Evolutionary conservation across 345 rosid genomes (phyloP), one percentile per base, ranked within the genome.

Genomic region (Excoecaria agallocha): DNA sequence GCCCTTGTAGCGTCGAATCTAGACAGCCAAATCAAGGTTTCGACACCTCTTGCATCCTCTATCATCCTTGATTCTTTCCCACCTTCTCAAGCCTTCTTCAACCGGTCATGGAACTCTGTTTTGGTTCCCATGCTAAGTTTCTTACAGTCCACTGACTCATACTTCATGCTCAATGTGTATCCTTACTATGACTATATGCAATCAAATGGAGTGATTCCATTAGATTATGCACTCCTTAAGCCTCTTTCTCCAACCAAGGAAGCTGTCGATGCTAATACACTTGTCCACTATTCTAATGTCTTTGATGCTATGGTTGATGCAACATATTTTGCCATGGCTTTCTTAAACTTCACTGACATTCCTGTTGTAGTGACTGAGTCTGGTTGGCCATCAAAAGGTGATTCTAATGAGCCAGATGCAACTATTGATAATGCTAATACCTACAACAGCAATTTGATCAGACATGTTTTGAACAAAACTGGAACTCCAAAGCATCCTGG

Each of bases 361-460:
- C 96, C 98, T 0, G 77, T 95, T 5, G 78, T 93, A 37, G 98
- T 95, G 24, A 88, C 91, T 0, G 98, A 95, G 81, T 87, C 98
- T 0, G 99, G 99, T 17, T 95, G 99, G 99, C 99, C 99, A 1
- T 95, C 99, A 0, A 93, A 90, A 76, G 99, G 99, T 56, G 98
- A 85, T 19, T 73, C 89, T 7, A 75, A 84, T 0, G 99, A 95
- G 73, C 86, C 84, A 0, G 97, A 93, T 35, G 99, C 98, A 3
- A 91, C 96, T 3, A 58, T 79, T 19, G 96, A 93, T 19, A 93
- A 93, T 56, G 99, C 99, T 37, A 88, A 95, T 81, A 91, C 97
- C 30, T 95, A 91, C 85, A 95, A 95, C 79, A 93, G 97, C 56
- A 93, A 95, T 81, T 79, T 95, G 92, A 91, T 95, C 56, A 92